Base-by-base conservation (phyloP, 176 grass and related monocot genomes). In the Canna indica region DNA sequence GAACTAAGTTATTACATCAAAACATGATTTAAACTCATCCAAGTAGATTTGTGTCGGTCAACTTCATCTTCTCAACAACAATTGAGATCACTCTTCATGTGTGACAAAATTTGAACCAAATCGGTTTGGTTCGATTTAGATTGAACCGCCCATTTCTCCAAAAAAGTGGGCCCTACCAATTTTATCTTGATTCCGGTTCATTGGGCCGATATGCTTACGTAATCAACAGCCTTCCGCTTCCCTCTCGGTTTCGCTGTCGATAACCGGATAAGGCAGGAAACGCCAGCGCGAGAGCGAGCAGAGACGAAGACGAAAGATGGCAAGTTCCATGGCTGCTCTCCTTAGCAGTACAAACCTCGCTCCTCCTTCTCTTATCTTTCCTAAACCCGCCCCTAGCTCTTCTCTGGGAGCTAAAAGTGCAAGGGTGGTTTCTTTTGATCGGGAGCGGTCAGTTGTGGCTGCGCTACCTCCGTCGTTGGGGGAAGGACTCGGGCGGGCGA, bases 401-500 rank as follows among this genome's bases (percentile, higher is more conserved):
- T 59, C 13, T 28, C 7, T 28, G 9, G 56, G n/a, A 9, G 27
- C 10, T 24, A 14, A 13, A 59, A 31, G 25, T 14, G 58, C 27
- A 8, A 44, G 41, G 26, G 7, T 7, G 8, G 57, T 30, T 31
- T 15, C 25, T 27, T 14, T 60, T 3, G 58, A 30, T 60, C 58
- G 58, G 12, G 27, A n/a, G 7, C 22, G 22, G 50, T 12, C 17
- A 10, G 17, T 17, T 33, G 60, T 33, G 4, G 8, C 56, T 28
- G 9, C 18, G 22, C 17, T 54, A 12, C 59, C 3, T 11, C 59
- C 30, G 30, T 34, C 59, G 27, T 16, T 70, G 13, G 68, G 68
- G 7, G 28, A 48, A 52, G 68, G 68, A n/a, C 12, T 95, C 41
- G 72, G 76, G 30, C 75, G 75, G 27, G 71, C 75, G 29, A 84